phyloP scores from a whole-genome alignment of 2,329 filamentous ascomycete species.

The Colletotrichum lentis region DNA sequence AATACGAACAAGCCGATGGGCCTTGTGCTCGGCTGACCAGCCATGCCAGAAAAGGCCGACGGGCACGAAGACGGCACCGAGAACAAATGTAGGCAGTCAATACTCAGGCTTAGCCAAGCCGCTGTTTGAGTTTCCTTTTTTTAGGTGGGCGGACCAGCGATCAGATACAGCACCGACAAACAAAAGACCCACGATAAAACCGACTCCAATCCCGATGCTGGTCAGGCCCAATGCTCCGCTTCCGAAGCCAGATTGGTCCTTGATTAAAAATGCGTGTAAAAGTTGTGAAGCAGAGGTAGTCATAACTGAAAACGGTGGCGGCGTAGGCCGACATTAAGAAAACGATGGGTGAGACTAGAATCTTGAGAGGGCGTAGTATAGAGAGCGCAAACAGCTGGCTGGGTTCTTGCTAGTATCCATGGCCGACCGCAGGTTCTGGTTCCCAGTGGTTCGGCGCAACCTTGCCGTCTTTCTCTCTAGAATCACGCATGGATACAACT shows the following conservation, averaged over 20 bases:
- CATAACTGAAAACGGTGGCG: slow-evolving; percentile 48
- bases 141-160: slow-evolving; percentile 25
- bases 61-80: slow-evolving; percentile 42
- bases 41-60: slow-evolving; percentile 65
- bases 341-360: slow-evolving; percentile 64
- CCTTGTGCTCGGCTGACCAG: slow-evolving; percentile 60
- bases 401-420: slow-evolving; percentile 28
- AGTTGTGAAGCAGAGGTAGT: slow-evolving; percentile 52
- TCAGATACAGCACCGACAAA: slow-evolving; percentile 36
- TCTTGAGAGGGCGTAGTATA: slow-evolving; percentile 55
- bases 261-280: slow-evolving; percentile 52
- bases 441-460: slow-evolving; percentile 47
- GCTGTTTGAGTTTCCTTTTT: slow-evolving; percentile 34
- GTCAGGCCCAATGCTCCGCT: slow-evolving; percentile 47
- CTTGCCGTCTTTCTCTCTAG: slow-evolving; percentile 44
- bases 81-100: slow-evolving; percentile 40
- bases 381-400: slow-evolving; percentile 46
- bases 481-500: slow-evolving; percentile 45
- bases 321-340: slow-evolving; percentile 53
- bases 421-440: slow-evolving; percentile 40
- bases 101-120: slow-evolving; percentile 40
- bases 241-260: slow-evolving; percentile 47
- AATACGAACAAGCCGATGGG: slow-evolving; percentile 68
- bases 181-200: slow-evolving; percentile 22
- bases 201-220: slow-evolving; percentile 60